Evolutionary conservation across 129 eudicot species (phyloP).

Genomic region (Pittosporum tobira): DNA sequence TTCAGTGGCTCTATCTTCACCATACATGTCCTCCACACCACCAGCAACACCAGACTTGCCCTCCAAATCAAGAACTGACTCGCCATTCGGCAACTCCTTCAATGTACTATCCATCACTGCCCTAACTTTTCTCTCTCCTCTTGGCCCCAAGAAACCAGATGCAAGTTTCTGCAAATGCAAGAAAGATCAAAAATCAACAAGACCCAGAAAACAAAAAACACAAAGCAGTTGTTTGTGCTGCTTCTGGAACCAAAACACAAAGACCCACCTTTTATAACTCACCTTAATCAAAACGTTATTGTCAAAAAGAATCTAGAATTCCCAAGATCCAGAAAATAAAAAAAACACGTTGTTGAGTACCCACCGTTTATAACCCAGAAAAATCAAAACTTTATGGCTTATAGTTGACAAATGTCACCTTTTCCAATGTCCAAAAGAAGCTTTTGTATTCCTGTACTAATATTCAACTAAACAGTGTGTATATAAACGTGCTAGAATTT

Average conservation of each 20-base stretch:
- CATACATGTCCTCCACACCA: conserved; percentile 67
- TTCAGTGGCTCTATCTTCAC: conserved; percentile 53
- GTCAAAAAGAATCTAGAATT: not conserved
- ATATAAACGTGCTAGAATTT: not conserved
- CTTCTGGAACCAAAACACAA: not conserved
- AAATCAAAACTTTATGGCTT: not conserved
- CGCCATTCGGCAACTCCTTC: conserved; percentile 23
- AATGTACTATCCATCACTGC: conserved; percentile 26
- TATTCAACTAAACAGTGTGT: not conserved
- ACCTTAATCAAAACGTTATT: not conserved
- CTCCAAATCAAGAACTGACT: conserved; percentile 15
- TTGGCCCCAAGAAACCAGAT: conserved; percentile 8
- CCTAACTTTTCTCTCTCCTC: conserved; percentile 16
- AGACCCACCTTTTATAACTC: not conserved
- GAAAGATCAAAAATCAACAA: conserved; percentile 13
- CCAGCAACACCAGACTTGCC: conserved; percentile 31
- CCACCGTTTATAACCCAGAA: conserved; percentile 3
- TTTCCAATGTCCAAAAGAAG: not conserved
- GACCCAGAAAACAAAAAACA: conserved; percentile 5
- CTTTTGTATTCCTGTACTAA: not conserved
- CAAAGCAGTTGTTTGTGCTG: not conserved
- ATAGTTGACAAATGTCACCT: not conserved
- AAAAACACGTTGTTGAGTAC: not conserved
- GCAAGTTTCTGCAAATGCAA: conserved; percentile 28
- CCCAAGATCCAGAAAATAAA: too few relatives aligned